Conservation (phyloP, 208 protist genomes). For the Blechomonas ayalai region DNA sequence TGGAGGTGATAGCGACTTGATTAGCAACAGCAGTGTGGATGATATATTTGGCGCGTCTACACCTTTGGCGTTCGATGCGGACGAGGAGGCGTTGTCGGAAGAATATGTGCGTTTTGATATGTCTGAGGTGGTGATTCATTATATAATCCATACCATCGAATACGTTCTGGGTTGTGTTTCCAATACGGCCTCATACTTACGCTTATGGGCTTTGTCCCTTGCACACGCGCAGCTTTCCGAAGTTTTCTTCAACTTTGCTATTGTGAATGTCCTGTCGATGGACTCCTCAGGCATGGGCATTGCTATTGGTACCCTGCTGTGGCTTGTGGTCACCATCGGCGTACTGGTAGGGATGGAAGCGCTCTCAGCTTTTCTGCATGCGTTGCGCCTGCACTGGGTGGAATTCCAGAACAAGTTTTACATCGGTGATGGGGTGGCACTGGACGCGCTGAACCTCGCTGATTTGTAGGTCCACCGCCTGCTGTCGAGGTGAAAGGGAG, state of each 20-base stretch:
- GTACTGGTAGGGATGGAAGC: constrained; percentile 98
- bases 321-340: constrained; percentile 90
- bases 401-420: constrained; percentile 99
- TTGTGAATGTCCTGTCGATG: constrained; percentile 31
- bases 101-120: constrained; percentile 75
- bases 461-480: background rate
- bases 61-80: too few relatives aligned
- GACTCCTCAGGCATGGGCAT: constrained; percentile 55
- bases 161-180: constrained; percentile 98
- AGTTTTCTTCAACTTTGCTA: constrained; percentile 85
- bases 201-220: constrained; percentile 99
- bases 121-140: constrained; percentile 94
- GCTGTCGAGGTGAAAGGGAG: background rate
- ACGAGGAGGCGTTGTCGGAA: too few relatives aligned
- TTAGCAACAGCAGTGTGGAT: too few relatives aligned
- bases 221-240: constrained; percentile 97
- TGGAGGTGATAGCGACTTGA: too few relatives aligned
- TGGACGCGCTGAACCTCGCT: constrained; percentile 55
- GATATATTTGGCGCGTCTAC: too few relatives aligned
- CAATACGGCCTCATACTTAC: constrained; percentile 99
- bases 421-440: constrained; percentile 78
- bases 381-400: constrained; percentile 96
- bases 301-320: constrained; percentile 87
- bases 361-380: constrained; percentile 98
- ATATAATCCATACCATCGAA: constrained; percentile 99